Base-by-base conservation (phyloP, 345 rosid species). In the Pseudoturritis turrita region DNA sequence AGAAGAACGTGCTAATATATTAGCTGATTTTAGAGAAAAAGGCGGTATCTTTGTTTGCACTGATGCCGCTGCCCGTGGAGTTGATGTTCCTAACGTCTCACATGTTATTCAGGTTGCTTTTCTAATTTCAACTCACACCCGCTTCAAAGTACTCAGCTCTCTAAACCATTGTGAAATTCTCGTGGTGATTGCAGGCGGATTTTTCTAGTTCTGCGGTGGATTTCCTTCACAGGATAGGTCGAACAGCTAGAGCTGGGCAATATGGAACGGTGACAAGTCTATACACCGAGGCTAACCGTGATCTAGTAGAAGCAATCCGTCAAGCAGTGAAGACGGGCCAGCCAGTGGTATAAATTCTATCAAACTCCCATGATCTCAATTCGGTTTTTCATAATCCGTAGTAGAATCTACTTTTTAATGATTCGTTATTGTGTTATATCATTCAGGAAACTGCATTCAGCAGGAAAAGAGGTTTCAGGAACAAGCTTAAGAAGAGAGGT, bases 31-130 rank as follows among this genome's bases (percentile, higher is more conserved):
- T 74, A 84, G 76, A 78, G 93, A 88, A 72, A 83, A 83, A 19
- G 96, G 97, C 26, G 96, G 99, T 71, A 78, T 89, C 64, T 83
- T 95, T 68, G 93, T 95, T 8, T 91, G 99, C 75, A 95, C 99
- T 44, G 99, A 91, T 85, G 99, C 99, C 9, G 99, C 96, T 63
- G 91, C 99, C 13, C 96, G 99, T 57, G 99, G 99, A 68, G 85
- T 95, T 72, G 99, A 95, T 74, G 86, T 95, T 77, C 97, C 96
- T 64, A 85, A 91, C 64, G 88, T 95, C 68, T 83, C 91, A 15
- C 97, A 91, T 58, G 87, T 95, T 74, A 82, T 95, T 82, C 99
- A 95, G 99, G 99, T 89, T 59, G 72, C 56, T 50, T 78, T 54
- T 59, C 52, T 68, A 61, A 23, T 71, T 2, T 31, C 57, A 36